phyloP scores from a whole-genome alignment of 2,329 filamentous ascomycete species.

The Aureobasidium sp. region DNA sequence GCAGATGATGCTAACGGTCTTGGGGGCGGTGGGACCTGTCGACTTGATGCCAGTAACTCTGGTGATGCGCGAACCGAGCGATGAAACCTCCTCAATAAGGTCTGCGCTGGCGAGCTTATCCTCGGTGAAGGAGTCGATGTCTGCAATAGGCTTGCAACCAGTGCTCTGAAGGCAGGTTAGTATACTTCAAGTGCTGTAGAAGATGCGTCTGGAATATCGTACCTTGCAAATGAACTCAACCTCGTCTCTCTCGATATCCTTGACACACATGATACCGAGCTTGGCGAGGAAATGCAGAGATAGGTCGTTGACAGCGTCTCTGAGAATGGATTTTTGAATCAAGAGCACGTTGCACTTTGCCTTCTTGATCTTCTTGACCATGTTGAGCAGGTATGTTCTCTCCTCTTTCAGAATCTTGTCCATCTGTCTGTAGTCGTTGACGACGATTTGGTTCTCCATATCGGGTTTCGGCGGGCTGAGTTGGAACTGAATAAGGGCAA shows the following conservation, averaged over 20 bases:
- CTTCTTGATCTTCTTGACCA: constrained; percentile 99
- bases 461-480: constrained; percentile 92
- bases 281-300: constrained; percentile 96
- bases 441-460: constrained; percentile 99
- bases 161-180: constrained; percentile 49
- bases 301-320: constrained; percentile 95
- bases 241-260: constrained; percentile 97
- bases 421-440: constrained; percentile 99
- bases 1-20: constrained; percentile 91
- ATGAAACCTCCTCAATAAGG: constrained; percentile 83
- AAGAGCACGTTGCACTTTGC: constrained; percentile 98
- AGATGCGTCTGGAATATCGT: background rate
- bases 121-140: constrained; percentile 97
- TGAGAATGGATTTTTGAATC: constrained; percentile 96
- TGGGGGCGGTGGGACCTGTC: constrained; percentile 46
- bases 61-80: constrained; percentile 81
- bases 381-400: constrained; percentile 92
- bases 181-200: background rate
- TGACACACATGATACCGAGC: constrained; percentile 88
- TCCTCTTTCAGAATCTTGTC: constrained; percentile 99
- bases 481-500: constrained; percentile 97
- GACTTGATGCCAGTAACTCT: constrained; percentile 89
- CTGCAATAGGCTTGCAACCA: constrained; percentile 96
- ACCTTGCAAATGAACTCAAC: constrained; percentile 97
- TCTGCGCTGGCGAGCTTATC: constrained; percentile 95